Evolutionary conservation across 345 rosid genomes (phyloP).

Genomic region (Bruguiera parviflora): DNA sequence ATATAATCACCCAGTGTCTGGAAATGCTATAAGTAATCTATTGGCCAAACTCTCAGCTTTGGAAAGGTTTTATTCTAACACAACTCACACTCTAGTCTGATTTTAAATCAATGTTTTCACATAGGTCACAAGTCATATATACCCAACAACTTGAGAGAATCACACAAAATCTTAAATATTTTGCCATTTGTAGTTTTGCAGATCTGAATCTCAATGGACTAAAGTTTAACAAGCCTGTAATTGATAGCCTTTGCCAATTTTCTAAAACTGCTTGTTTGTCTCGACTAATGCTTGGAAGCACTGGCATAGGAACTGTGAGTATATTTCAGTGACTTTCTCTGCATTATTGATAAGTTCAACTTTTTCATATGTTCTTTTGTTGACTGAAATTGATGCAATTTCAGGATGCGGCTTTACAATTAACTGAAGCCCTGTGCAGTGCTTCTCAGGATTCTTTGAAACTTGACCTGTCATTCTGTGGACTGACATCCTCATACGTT

Average conservation of each 20-base stretch:
- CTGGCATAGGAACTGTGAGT: slow-evolving; percentile 76
- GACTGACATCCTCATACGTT: slow-evolving; percentile 45
- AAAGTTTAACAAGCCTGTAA: slow-evolving; percentile 63
- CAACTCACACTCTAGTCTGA: background rate
- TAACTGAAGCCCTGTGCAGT: slow-evolving; percentile 50
- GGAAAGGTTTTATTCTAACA: slow-evolving; percentile 42
- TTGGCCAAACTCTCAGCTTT: slow-evolving; percentile 56
- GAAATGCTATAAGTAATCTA: slow-evolving; percentile 55
- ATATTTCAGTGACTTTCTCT: background rate
- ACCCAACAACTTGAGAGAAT: slow-evolving; percentile 3
- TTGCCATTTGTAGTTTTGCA: slow-evolving; percentile 50
- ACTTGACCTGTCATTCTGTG: slow-evolving; percentile 75
- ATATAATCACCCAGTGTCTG: slow-evolving; percentile 60
- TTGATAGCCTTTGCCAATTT: slow-evolving; percentile 65
- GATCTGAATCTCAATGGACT: slow-evolving; percentile 76
- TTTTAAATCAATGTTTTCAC: background rate
- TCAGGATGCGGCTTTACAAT: slow-evolving; percentile 65
- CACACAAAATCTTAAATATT: slow-evolving; percentile 6
- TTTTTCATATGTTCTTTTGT: background rate
- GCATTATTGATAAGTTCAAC: background rate
- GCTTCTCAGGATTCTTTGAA: slow-evolving; percentile 57
- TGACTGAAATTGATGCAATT: slow-evolving; percentile 22
- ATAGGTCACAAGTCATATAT: background rate
- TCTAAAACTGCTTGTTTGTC: slow-evolving; percentile 59
- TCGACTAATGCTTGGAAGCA: slow-evolving; percentile 67